These are phyloP conservation scores for Arthrinium phaeospermum DNA, from an alignment of 2,329 filamentous ascomycete species.

Conservation along the genomic window DNA sequence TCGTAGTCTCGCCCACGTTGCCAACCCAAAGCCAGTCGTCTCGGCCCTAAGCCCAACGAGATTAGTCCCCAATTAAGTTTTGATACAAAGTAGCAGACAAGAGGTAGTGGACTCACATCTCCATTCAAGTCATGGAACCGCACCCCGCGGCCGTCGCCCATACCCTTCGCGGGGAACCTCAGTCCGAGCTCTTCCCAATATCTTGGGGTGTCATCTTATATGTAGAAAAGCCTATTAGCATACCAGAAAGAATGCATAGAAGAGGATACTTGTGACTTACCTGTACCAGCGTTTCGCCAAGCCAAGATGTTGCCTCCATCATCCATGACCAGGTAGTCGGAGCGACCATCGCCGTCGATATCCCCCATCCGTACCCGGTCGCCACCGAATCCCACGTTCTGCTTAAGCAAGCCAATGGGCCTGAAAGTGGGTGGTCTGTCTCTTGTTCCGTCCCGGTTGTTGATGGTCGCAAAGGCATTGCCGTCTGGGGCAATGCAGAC, in stretches of 20 bases:
- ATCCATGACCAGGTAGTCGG: conserved; percentile 40
- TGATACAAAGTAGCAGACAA: neutral
- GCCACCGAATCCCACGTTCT: conserved; percentile 22
- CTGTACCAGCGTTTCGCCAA: conserved; percentile 38
- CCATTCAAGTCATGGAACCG: conserved; percentile 34
- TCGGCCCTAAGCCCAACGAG: conserved; percentile 20
- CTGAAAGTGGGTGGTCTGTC: conserved; percentile 30
- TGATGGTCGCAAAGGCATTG: conserved; percentile 27
- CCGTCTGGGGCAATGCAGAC: conserved; percentile 36
- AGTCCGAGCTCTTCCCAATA: conserved; percentile 42
- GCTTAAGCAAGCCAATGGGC: conserved; percentile 29
- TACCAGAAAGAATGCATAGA: too few species aligned
- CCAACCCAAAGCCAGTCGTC: conserved; percentile 35
- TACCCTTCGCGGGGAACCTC: conserved; percentile 29
- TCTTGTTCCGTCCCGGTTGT: conserved; percentile 28
- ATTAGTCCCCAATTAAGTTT: neutral
- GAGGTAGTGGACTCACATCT: conserved; percentile 15
- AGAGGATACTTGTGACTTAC: neutral
- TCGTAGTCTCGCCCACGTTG: conserved; percentile 27
- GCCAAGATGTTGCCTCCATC: conserved; percentile 35
- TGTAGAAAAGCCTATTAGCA: neutral
- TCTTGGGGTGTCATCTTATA: conserved; percentile 29
- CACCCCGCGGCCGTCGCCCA: conserved; percentile 30
- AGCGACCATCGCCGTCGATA: conserved; percentile 39
- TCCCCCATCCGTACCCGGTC: conserved; percentile 38